Conservation (phyloP, 2,329 filamentous ascomycete genomes). For the Cadophora luteo-olivacea region DNA sequence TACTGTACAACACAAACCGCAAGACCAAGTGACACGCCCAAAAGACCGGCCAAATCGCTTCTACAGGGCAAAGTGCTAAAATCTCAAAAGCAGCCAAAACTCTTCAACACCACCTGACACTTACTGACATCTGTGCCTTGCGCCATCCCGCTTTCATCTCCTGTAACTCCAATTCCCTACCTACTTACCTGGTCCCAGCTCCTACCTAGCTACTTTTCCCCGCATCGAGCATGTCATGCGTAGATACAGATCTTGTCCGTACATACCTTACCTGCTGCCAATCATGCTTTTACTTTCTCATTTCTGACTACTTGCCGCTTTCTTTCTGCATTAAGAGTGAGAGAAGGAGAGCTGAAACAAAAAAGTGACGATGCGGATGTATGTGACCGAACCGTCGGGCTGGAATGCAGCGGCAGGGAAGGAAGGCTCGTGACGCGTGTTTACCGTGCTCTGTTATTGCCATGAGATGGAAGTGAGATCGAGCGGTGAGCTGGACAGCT, state of each 20-base stretch:
- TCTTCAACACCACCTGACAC: constrained; percentile 21
- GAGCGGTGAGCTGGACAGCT: neutral
- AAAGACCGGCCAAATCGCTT: too few relatives aligned
- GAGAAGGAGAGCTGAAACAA: neutral
- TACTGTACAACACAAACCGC: constrained; percentile 9
- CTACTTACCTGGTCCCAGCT: neutral
- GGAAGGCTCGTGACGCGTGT: neutral
- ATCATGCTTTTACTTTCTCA: neutral
- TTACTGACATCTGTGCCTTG: neutral
- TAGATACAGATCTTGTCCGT: neutral
- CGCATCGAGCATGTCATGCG: constrained; percentile 2
- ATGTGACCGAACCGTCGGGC: neutral
- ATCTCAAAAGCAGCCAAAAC: constrained; percentile 1
- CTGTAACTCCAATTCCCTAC: neutral
- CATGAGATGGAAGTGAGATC: neutral
- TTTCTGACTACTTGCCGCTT: neutral
- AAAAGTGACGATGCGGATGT: neutral
- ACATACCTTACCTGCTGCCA: neutral
- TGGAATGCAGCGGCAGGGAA: neutral
- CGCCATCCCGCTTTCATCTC: constrained; percentile 12
- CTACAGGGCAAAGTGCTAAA: neutral
- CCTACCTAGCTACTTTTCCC: neutral
- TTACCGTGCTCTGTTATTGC: neutral
- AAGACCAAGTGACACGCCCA: constrained; percentile 17
- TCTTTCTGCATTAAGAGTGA: neutral